A percentile compares a stretch with the other conserved stretches of the same genome.
These are phyloP conservation scores for Asterionellopsis glacialis DNA, from an alignment of 108 stramenopile species.

Conservation along the genomic window DNA sequence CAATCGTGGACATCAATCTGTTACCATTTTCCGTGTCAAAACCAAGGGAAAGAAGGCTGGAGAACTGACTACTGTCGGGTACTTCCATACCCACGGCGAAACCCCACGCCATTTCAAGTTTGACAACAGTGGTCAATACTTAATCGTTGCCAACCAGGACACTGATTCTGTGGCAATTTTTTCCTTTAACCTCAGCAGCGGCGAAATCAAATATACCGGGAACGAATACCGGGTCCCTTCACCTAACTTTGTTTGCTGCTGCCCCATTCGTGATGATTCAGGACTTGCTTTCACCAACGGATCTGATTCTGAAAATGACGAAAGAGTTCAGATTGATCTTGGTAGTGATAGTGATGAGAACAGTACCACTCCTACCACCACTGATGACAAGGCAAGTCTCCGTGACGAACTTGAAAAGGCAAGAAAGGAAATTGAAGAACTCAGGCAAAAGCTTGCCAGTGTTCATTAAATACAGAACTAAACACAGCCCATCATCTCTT, in stretches of 20 bases:
- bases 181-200: constrained; percentile 77
- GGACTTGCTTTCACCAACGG: too few species aligned
- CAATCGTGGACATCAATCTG: constrained; percentile 94
- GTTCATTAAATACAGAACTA: too few species aligned
- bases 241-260: constrained; percentile 92
- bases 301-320: too few species aligned
- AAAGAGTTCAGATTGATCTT: too few species aligned
- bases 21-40: constrained; percentile 81
- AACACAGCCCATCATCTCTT: too few species aligned
- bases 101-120: constrained; percentile 95
- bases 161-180: constrained; percentile 86
- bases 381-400: not conserved
- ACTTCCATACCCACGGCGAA: constrained; percentile 91
- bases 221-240: constrained; percentile 88
- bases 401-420: not conserved
- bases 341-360: not conserved
- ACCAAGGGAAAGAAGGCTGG: constrained; percentile 61
- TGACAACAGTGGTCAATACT: constrained; percentile 83
- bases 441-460: not conserved
- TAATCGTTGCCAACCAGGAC: constrained; percentile 95
- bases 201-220: constrained; percentile 86
- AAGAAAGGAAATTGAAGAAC: not conserved
- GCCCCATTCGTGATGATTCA: constrained; percentile 37
- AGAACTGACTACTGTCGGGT: constrained; percentile 69
- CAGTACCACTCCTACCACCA: not conserved